Evolutionary conservation across 2,329 filamentous ascomycete genomes (phyloP).

Genomic region (Aspergillus phoenicis): DNA sequence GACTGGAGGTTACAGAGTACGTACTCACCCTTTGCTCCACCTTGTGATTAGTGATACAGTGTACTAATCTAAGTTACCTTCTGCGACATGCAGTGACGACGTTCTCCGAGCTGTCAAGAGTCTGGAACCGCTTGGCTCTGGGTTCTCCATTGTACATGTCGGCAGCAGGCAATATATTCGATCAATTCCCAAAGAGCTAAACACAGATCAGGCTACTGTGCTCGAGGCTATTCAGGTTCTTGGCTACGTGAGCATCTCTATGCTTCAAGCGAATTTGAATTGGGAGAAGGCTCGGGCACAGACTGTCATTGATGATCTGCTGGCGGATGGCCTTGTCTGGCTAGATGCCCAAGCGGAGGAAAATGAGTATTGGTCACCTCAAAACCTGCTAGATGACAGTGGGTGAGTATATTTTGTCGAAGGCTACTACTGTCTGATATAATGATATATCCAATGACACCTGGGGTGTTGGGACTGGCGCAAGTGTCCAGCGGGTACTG

Average conservation of each 20-base stretch:
- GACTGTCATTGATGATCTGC: slow-evolving; percentile 86
- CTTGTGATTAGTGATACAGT: neutral
- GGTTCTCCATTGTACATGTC: slow-evolving; percentile 81
- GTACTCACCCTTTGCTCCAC: slow-evolving; percentile 26
- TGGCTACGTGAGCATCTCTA: slow-evolving; percentile 85
- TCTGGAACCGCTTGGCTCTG: slow-evolving; percentile 81
- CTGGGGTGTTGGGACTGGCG: neutral
- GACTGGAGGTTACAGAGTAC: slow-evolving; percentile 77
- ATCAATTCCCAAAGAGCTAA: slow-evolving; percentile 91
- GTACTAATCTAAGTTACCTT: neutral
- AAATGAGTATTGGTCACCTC: slow-evolving; percentile 82
- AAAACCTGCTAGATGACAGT: slow-evolving; percentile 47
- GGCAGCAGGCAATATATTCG: slow-evolving; percentile 85
- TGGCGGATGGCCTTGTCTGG: slow-evolving; percentile 90
- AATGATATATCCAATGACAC: neutral
- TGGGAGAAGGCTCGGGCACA: slow-evolving; percentile 85
- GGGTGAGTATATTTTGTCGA: slow-evolving; percentile 28
- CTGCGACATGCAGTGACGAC: slow-evolving; percentile 65
- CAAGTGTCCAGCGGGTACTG: neutral
- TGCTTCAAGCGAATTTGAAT: slow-evolving; percentile 81
- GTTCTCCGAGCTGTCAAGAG: slow-evolving; percentile 86
- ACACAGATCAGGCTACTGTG: slow-evolving; percentile 88
- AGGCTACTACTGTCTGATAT: neutral
- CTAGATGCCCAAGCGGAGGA: slow-evolving; percentile 83
- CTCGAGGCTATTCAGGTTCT: slow-evolving; percentile 88